phyloP scores from a whole-genome alignment of 345 rosid species.

The Adansonia digitata region DNA sequence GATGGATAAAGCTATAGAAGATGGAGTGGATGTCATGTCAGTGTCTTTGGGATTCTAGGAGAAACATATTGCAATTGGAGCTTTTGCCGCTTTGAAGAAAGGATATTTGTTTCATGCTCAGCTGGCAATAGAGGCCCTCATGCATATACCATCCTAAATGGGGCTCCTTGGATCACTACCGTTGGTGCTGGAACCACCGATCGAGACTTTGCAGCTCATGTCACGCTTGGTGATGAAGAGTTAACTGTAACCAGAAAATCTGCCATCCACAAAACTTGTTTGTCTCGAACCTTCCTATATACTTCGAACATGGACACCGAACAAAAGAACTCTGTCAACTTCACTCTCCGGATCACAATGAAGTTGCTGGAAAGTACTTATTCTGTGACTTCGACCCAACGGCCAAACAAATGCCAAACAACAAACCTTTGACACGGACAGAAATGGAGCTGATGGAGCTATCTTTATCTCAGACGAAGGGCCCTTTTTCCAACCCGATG shows the following conservation, averaged over 20 bases:
- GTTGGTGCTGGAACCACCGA: constrained; percentile 43
- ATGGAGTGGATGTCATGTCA: constrained; percentile 45
- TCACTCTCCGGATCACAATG: neutral
- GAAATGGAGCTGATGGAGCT: constrained; percentile 33
- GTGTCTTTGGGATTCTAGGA: constrained; percentile 34
- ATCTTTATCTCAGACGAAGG: constrained; percentile 25
- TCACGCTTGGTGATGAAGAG: neutral
- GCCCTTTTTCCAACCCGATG: constrained; percentile 1
- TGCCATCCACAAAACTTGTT: neutral
- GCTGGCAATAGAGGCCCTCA: constrained; percentile 32
- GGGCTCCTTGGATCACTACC: constrained; percentile 35
- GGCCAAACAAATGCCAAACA: neutral
- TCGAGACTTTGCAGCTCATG: neutral
- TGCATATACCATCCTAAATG: constrained; percentile 8
- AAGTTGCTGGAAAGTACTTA: neutral
- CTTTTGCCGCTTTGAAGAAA: constrained; percentile 45
- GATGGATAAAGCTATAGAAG: constrained; percentile 50
- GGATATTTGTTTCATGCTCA: constrained; percentile 46
- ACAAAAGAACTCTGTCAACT: neutral
- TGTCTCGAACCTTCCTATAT: neutral
- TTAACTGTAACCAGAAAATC: neutral
- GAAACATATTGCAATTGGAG: constrained; percentile 50
- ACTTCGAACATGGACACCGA: constrained; percentile 1
- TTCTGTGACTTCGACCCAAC: constrained; percentile 2
- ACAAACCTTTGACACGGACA: constrained; percentile 1